Percentiles rank a stretch among this genome's conserved stretches.
These are phyloP conservation scores for Podaxis sp. DNA, from an alignment of 768 basidiomycete genomes.

Conservation along the genomic window DNA sequence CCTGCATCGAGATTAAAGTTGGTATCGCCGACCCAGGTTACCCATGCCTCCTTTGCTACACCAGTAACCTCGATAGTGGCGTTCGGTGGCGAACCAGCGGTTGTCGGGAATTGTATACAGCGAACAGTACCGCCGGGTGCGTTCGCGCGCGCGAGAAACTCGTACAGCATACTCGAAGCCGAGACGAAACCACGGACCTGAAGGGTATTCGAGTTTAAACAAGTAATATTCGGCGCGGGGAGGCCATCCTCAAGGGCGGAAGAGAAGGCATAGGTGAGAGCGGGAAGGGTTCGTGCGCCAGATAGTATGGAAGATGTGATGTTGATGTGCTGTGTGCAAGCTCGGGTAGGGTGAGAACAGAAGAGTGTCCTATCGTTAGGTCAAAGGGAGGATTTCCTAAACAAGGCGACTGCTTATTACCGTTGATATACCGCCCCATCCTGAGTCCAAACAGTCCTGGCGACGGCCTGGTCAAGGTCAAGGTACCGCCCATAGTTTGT, in stretches of 20 bases:
- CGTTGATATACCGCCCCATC: constrained; percentile 44
- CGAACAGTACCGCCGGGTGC: constrained; percentile 23
- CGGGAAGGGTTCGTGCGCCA: constrained; percentile 13
- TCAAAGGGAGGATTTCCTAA: not conserved
- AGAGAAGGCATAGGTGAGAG: constrained; percentile 49
- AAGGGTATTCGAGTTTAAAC: constrained; percentile 55
- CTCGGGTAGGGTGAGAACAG: constrained; percentile 63
- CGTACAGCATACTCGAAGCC: constrained; percentile 68
- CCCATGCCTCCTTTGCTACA: constrained; percentile 53
- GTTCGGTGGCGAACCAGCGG: constrained; percentile 36
- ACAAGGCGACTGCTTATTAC: constrained; percentile 30
- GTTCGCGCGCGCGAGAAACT: constrained; percentile 48
- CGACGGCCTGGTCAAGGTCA: constrained; percentile 63
- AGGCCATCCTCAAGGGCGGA: constrained; percentile 44
- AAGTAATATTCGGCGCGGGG: constrained; percentile 60
- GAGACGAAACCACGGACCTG: constrained; percentile 50
- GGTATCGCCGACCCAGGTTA: constrained; percentile 76
- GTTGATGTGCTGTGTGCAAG: constrained; percentile 61
- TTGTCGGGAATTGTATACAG: constrained; percentile 33
- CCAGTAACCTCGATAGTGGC: constrained; percentile 44
- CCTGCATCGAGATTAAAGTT: constrained; percentile 67
- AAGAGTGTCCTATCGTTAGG: constrained; percentile 48
- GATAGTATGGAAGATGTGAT: not conserved
- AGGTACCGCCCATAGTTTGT: constrained; percentile 64
- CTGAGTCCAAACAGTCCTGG: constrained; percentile 62